Conservation (phyloP, 495 filamentous ascomycete genomes). For the Podospora comata region DNA sequence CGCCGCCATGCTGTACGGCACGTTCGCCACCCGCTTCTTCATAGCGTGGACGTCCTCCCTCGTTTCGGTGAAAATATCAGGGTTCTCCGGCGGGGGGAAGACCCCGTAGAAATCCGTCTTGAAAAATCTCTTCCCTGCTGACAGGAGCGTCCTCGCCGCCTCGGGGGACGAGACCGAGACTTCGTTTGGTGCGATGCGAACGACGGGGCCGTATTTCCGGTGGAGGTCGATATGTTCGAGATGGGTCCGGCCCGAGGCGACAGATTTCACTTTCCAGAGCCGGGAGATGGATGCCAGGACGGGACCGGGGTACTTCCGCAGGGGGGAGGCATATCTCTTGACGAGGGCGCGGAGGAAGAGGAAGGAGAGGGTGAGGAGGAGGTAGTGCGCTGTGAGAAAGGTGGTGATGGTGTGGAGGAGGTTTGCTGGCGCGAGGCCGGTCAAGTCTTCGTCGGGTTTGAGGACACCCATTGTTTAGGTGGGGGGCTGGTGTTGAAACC, state of each 20-base stretch:
- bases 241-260: slow-evolving; percentile 39
- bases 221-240: slow-evolving; percentile 48
- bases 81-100: slow-evolving; percentile 55
- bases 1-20: slow-evolving; percentile 52
- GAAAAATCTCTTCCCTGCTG: slow-evolving; percentile 52
- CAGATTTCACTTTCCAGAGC: slow-evolving; percentile 46
- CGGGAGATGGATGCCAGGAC: slow-evolving; percentile 47
- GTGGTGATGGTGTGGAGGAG: slow-evolving; percentile 28
- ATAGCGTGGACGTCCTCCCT: slow-evolving; percentile 53
- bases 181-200: slow-evolving; percentile 56
- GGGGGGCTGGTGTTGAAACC: slow-evolving; percentile 5
- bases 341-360: slow-evolving; percentile 35
- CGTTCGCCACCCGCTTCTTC: slow-evolving; percentile 55
- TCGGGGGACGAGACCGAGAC: slow-evolving; percentile 52
- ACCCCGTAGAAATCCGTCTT: slow-evolving; percentile 56
- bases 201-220: slow-evolving; percentile 52
- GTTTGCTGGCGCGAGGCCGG: slow-evolving; percentile 28
- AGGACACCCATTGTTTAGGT: slow-evolving; percentile 32
- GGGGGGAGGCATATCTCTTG: slow-evolving; percentile 45
- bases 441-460: slow-evolving; percentile 11
- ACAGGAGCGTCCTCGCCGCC: slow-evolving; percentile 46
- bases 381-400: slow-evolving; percentile 39
- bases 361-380: slow-evolving; percentile 31
- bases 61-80: slow-evolving; percentile 58
- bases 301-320: slow-evolving; percentile 50